Evolutionary conservation across 2,329 filamentous ascomycete species (phyloP).

Genomic region (Claviceps sp.): DNA sequence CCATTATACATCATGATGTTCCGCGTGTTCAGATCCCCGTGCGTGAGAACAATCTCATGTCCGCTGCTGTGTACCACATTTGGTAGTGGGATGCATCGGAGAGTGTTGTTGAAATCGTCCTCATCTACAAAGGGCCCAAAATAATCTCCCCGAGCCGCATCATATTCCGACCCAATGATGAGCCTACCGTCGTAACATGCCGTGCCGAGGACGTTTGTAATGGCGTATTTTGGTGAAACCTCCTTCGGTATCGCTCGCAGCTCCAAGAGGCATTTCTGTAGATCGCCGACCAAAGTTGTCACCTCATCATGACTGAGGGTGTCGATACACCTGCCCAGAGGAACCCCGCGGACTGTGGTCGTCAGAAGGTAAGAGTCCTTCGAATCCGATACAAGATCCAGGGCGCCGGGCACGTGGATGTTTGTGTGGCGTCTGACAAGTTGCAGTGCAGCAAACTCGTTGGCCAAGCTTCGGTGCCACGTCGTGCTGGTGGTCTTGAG

Average conservation of each 20-base stretch:
- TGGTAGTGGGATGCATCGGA: not conserved
- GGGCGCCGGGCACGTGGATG: not conserved
- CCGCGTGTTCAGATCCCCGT: constrained; percentile 19
- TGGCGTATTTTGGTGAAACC: not conserved
- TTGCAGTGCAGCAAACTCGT: constrained; percentile 3
- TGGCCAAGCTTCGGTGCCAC: not conserved
- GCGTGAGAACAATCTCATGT: constrained; percentile 26
- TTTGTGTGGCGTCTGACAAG: constrained; percentile 3
- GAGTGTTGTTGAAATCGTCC: constrained; percentile 7
- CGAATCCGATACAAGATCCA: constrained; percentile 3
- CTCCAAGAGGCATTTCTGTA: not conserved
- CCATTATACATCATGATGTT: constrained; percentile 17
- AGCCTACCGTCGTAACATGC: constrained; percentile 3
- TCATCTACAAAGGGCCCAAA: constrained; percentile 6
- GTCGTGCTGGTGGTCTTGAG: not conserved
- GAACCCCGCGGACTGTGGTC: not conserved
- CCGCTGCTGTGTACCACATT: not conserved
- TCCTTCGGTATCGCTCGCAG: constrained; percentile 2
- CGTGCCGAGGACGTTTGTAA: not conserved
- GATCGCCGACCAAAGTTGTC: not conserved
- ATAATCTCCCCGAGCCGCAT: constrained; percentile 1
- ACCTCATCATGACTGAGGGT: constrained; percentile 1
- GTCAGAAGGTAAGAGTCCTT: constrained; percentile 1
- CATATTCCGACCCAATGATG: not conserved
- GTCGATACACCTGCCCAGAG: constrained; percentile 2